Base-by-base conservation (phyloP, 2,329 filamentous ascomycete species). In the Penicillium sp. region DNA sequence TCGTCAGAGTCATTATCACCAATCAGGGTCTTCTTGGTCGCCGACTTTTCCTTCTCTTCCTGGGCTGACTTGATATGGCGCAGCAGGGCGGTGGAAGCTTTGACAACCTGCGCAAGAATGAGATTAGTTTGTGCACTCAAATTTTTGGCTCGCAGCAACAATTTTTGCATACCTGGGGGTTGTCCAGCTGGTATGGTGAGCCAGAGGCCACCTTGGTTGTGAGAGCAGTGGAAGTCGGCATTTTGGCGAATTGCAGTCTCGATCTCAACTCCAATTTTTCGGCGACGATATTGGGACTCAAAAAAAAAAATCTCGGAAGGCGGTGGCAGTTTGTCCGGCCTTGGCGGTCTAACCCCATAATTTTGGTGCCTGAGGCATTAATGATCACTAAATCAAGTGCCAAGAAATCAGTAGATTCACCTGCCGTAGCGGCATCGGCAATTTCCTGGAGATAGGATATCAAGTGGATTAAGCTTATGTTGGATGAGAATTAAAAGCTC, bases 1-100 rank as follows among this genome's bases (percentile, higher is more conserved):
- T 81, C 80, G 42, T 77, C 4, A 86, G 78, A 54, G 82, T 83
- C 56, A 7, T 58, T 58, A 28, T 58, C 56, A 12, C 56, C 56
- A 34, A 52, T 78, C 3, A 87, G 78, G 51, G 82, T 83, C 71
- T 82, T 82, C 70, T 84, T 86, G 2, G 77, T 76, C 25, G 80
- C 78, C 12, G 73, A 69, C 57, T 80, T 76, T 63, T 82, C 78
- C 70, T 83, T 80, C 62, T 80, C 77, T 61, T 78, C 71, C 59
- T 77, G 75, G 54, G 78, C 77, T 34, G 79, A 79, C 72, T 83
- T 82, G 69, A 87, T 84, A 69, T 86, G 83, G 67, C 79, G 75
- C 64, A 88, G 74, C 53, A 89, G 81, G 28, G 86, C 85, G 59
- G 80, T 82, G 41, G 85, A 84, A 62, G 86, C 86, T 76, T 82